Evolutionary conservation across 306 rosid species (phyloP).

Genomic region (Quercus glauca): DNA sequence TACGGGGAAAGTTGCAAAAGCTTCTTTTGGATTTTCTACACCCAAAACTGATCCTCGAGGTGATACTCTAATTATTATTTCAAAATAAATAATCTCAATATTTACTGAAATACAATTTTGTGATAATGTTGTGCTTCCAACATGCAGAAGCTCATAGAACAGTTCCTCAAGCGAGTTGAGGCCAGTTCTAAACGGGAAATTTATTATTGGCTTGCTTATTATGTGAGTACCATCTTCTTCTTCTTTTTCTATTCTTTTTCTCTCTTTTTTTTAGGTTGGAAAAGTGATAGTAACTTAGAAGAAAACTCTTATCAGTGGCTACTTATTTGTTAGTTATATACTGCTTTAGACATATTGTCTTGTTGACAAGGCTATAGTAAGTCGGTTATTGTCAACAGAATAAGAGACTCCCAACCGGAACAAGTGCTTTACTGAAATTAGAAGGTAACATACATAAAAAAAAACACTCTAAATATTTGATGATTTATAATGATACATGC

Average conservation of each 20-base stretch:
- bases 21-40: conserved; percentile 75
- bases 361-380: conserved; percentile 7
- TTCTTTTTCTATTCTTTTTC: not conserved
- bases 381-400: conserved; percentile 38
- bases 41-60: conserved; percentile 84
- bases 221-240: conserved; percentile 47
- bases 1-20: conserved; percentile 72
- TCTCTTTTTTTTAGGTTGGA: not conserved
- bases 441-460: conserved; percentile 51
- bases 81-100: not conserved
- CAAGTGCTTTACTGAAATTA: conserved; percentile 72
- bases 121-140: conserved; percentile 23
- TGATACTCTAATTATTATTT: conserved; percentile 16
- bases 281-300: conserved; percentile 7
- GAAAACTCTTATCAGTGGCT: not conserved
- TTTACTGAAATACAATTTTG: conserved; percentile 6
- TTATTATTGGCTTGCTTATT: conserved; percentile 87
- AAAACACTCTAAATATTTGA: not conserved
- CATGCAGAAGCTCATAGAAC: conserved; percentile 79
- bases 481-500: not conserved
- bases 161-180: conserved; percentile 59
- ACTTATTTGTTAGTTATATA: not conserved
- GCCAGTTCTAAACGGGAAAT: conserved; percentile 59
- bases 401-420: conserved; percentile 79
- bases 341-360: not conserved